A percentile compares a stretch with the other conserved stretches of the same genome.
Evolutionary conservation across 140 eudicot species (phyloP).

Genomic region (Bidens hawaiensis): DNA sequence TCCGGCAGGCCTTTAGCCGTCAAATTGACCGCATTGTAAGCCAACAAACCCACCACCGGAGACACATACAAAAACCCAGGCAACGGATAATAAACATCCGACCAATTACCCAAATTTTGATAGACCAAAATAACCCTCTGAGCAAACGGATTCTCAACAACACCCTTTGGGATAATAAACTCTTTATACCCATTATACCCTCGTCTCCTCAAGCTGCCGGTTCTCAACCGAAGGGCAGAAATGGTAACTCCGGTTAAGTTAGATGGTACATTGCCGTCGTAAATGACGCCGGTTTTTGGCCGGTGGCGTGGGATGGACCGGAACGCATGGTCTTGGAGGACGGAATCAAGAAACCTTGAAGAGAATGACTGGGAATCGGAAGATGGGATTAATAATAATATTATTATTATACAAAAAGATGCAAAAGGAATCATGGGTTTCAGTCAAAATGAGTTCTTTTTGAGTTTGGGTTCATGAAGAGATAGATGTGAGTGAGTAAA

Average conservation of each 20-base stretch:
- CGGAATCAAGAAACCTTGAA: constrained; percentile 51
- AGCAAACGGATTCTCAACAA: constrained; percentile 66
- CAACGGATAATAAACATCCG: constrained; percentile 60
- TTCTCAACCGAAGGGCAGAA: constrained; percentile 64
- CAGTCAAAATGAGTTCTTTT: constrained; percentile 20
- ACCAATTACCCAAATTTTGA: constrained; percentile 76
- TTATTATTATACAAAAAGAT: constrained; percentile 11
- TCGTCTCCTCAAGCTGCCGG: constrained; percentile 65
- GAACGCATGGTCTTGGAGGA: constrained; percentile 76
- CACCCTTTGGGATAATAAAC: constrained; percentile 67
- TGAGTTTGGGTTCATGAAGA: constrained; percentile 15
- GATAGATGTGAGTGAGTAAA: constrained; percentile 15
- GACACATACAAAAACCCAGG: constrained; percentile 59
- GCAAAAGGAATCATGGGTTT: constrained; percentile 37
- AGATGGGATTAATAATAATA: constrained; percentile 15
- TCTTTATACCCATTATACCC: constrained; percentile 61
- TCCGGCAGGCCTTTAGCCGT: constrained; percentile 47
- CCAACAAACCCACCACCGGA: constrained; percentile 77
- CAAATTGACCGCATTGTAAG: constrained; percentile 65
- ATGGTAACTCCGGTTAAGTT: constrained; percentile 61
- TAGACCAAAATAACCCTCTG: constrained; percentile 80
- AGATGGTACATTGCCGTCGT: constrained; percentile 50
- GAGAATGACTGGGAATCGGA: constrained; percentile 25
- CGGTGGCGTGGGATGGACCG: constrained; percentile 53
- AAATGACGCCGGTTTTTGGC: constrained; percentile 62